phyloP scores from a whole-genome alignment of 2,329 filamentous ascomycete species.

The Penicillium sp. region DNA sequence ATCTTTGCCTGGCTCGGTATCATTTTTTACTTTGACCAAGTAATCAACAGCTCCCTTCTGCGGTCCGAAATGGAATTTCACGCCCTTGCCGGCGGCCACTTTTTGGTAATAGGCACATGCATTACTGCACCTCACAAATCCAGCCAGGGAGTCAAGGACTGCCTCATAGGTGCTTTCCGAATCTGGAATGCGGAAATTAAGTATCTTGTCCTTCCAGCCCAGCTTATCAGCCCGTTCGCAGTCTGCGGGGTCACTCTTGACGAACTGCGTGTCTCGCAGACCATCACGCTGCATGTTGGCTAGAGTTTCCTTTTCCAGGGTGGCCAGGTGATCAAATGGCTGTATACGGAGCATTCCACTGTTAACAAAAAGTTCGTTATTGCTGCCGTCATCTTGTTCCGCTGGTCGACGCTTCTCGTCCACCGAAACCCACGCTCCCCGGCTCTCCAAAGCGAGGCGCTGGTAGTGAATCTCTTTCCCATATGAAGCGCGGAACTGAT shows the following conservation, averaged over 20 bases:
- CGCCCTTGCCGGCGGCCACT: conserved; percentile 21
- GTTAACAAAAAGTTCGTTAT: conserved; percentile 11
- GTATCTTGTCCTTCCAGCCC: conserved; percentile 16
- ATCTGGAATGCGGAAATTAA: conserved; percentile 11
- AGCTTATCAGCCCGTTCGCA: conserved; percentile 7
- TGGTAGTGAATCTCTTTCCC: conserved; percentile 16
- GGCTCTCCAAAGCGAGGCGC: conserved; percentile 16
- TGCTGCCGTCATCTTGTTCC: conserved; percentile 4
- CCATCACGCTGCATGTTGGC: conserved; percentile 17
- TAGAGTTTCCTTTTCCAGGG: conserved; percentile 15
- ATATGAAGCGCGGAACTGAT: conserved; percentile 16
- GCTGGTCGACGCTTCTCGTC: conserved; percentile 12
- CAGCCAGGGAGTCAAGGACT: conserved; percentile 13
- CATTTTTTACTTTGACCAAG: conserved; percentile 17
- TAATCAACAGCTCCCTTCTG: conserved; percentile 22
- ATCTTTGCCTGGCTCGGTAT: not conserved
- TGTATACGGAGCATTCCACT: conserved; percentile 19
- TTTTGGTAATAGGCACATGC: conserved; percentile 15
- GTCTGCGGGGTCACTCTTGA: conserved; percentile 13
- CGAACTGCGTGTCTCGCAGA: conserved; percentile 13
- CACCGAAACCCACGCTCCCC: conserved; percentile 9
- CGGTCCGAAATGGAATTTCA: conserved; percentile 25
- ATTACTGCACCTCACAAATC: conserved; percentile 14
- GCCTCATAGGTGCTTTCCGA: conserved; percentile 9
- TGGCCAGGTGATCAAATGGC: conserved; percentile 8